Evolutionary conservation across 805 yeast genomes (phyloP).

Genomic region (Candida cerambycidarum): DNA sequence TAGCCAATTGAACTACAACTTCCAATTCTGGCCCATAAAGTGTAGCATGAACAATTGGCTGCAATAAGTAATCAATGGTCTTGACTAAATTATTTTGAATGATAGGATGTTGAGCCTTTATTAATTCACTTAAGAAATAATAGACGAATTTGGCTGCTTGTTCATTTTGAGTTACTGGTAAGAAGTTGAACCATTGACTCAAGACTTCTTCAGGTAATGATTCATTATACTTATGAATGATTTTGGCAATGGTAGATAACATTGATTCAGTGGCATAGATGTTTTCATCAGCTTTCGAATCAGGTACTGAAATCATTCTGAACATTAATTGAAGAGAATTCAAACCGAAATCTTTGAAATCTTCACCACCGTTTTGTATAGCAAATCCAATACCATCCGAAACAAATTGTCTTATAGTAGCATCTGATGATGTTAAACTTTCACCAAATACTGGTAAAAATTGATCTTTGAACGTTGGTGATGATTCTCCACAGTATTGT

Average conservation of each 20-base stretch:
- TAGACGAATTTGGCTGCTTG: slow-evolving; percentile 88
- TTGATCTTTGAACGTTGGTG: slow-evolving; percentile 61
- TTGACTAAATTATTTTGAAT: slow-evolving; percentile 55
- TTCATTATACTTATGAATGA: slow-evolving; percentile 64
- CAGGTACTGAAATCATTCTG: slow-evolving; percentile 71
- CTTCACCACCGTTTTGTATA: slow-evolving; percentile 73
- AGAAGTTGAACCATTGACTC: slow-evolving; percentile 73
- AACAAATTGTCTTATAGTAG: slow-evolving; percentile 84
- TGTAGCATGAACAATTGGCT: slow-evolving; percentile 68
- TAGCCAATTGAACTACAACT: slow-evolving; percentile 59
- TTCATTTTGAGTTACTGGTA: slow-evolving; percentile 81
- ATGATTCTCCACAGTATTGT: slow-evolving; percentile 72
- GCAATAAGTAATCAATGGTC: slow-evolving; percentile 67
- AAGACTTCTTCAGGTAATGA: slow-evolving; percentile 61
- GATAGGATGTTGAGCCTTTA: slow-evolving; percentile 59
- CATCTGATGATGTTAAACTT: slow-evolving; percentile 61
- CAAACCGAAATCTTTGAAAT: slow-evolving; percentile 60
- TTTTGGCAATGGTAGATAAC: slow-evolving; percentile 78
- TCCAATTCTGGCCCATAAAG: slow-evolving; percentile 73
- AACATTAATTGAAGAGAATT: slow-evolving; percentile 74
- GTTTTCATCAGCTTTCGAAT: slow-evolving; percentile 83
- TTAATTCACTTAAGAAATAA: slow-evolving; percentile 68
- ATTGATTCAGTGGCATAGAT: slow-evolving; percentile 85
- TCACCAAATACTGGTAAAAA: slow-evolving; percentile 67
- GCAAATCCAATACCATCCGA: slow-evolving; percentile 82